Evolutionary conservation across 495 filamentous ascomycete species (phyloP).

Genomic region (Tuber brumale): DNA sequence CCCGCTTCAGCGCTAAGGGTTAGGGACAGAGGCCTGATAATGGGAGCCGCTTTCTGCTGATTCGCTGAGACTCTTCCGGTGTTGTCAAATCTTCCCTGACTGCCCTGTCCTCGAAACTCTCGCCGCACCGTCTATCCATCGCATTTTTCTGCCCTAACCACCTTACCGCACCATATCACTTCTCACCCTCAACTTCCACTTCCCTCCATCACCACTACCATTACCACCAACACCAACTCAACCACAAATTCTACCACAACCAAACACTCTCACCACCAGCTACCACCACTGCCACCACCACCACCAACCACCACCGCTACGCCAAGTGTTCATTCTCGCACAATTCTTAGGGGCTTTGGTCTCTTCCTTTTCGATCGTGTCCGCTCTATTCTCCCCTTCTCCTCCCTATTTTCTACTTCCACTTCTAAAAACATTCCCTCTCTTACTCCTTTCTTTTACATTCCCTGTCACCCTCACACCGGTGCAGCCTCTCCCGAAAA

Average conservation of each 20-base stretch:
- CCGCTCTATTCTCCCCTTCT: constrained; percentile 19
- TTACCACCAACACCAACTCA: constrained; percentile 8
- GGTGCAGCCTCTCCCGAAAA: constrained; percentile 5
- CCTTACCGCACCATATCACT: constrained; percentile 14
- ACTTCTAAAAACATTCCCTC: constrained; percentile 16
- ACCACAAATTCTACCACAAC: constrained; percentile 7
- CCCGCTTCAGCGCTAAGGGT: constrained; percentile 24
- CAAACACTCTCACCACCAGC: constrained; percentile 23
- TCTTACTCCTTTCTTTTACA: constrained; percentile 20
- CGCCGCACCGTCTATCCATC: constrained; percentile 29
- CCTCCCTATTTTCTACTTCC: constrained; percentile 14
- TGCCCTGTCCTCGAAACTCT: neutral
- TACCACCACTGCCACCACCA: constrained; percentile 10
- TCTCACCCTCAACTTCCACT: constrained; percentile 22
- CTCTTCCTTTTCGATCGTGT: constrained; percentile 19
- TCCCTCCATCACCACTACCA: constrained; percentile 15
- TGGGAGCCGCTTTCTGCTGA: constrained; percentile 17
- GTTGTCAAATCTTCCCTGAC: constrained; percentile 1
- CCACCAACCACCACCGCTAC: constrained; percentile 7
- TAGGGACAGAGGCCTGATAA: constrained; percentile 18
- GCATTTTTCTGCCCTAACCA: constrained; percentile 28
- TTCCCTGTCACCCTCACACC: constrained; percentile 18
- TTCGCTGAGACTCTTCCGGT: neutral
- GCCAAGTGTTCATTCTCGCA: constrained; percentile 14
- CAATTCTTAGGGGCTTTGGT: constrained; percentile 16